Conservation (phyloP, 306 rosid genomes). For the Sicyos baderoa region DNA sequence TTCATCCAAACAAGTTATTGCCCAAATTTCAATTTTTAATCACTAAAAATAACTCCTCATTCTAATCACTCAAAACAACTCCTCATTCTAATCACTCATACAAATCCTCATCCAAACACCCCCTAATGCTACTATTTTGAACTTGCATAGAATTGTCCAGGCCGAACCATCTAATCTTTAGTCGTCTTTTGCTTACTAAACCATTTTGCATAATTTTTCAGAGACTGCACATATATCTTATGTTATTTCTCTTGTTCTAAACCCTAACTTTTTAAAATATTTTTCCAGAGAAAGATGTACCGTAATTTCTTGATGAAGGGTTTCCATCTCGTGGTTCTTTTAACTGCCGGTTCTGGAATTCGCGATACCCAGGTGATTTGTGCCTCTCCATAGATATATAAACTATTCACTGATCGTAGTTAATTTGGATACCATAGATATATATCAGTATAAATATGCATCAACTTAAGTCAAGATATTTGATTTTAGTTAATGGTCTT, state of each 20-base stretch:
- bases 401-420: neutral
- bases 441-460: neutral
- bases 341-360: constrained; percentile 92
- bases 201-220: constrained; percentile 29
- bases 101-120: no score
- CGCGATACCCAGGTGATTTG: constrained; percentile 83
- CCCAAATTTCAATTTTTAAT: no score
- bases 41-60: no score
- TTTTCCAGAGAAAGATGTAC: constrained; percentile 81
- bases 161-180: neutral
- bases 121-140: neutral
- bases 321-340: constrained; percentile 90
- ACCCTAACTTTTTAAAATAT: constrained; percentile 26
- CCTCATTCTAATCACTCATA: no score
- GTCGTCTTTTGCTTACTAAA: constrained; percentile 22
- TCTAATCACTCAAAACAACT: no score
- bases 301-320: constrained; percentile 98
- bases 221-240: constrained; percentile 29
- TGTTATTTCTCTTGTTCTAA: neutral
- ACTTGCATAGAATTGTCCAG: neutral
- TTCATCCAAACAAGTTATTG: no score
- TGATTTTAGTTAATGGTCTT: constrained; percentile 9
- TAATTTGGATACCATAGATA: neutral
- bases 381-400: neutral
- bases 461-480: constrained; percentile 8